phyloP scores from a whole-genome alignment of 2,329 filamentous ascomycete species.

The Lecanosticta acicola region DNA sequence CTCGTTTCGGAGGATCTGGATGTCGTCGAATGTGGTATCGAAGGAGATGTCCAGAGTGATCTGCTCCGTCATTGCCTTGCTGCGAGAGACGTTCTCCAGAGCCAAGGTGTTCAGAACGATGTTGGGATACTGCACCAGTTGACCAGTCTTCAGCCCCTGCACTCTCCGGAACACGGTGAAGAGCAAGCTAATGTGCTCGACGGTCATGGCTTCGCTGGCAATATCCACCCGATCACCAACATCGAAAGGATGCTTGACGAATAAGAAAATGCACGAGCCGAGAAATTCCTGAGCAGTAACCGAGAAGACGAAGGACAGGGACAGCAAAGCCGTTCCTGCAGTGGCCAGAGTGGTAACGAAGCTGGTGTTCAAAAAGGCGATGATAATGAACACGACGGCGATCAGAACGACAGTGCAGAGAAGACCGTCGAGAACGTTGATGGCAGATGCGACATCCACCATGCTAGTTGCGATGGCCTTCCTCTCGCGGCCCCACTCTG shows the following conservation, averaged over 20 bases:
- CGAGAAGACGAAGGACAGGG: slow-evolving; percentile 93
- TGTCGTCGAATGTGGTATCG: slow-evolving; percentile 82
- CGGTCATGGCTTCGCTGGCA: slow-evolving; percentile 60
- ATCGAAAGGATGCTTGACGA: slow-evolving; percentile 97
- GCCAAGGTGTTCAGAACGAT: slow-evolving; percentile 87
- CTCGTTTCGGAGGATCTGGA: slow-evolving; percentile 76
- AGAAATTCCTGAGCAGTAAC: slow-evolving; percentile 89
- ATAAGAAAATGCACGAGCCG: slow-evolving; percentile 97
- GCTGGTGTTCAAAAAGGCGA: slow-evolving; percentile 81
- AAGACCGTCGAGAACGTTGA: slow-evolving; percentile 82
- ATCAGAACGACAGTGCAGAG: slow-evolving; percentile 75
- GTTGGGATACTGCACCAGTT: slow-evolving; percentile 69
- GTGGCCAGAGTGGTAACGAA: slow-evolving; percentile 83
- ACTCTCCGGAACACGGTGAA: slow-evolving; percentile 88
- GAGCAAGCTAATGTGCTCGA: slow-evolving; percentile 89
- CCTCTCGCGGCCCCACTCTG: slow-evolving; percentile 76
- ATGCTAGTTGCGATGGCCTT: slow-evolving; percentile 88
- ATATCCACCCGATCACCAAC: slow-evolving; percentile 93
- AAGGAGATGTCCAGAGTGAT: slow-evolving; percentile 76
- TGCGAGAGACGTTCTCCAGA: slow-evolving; percentile 90
- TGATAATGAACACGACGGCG: slow-evolving; percentile 57
- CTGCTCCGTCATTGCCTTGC: slow-evolving; percentile 84
- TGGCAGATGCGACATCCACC: slow-evolving; percentile 95
- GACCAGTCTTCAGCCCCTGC: slow-evolving; percentile 65
- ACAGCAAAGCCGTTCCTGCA: slow-evolving; percentile 84